Conservation (phyloP, 1,284 basidiomycete genomes). For the Spongiforma sp. region DNA sequence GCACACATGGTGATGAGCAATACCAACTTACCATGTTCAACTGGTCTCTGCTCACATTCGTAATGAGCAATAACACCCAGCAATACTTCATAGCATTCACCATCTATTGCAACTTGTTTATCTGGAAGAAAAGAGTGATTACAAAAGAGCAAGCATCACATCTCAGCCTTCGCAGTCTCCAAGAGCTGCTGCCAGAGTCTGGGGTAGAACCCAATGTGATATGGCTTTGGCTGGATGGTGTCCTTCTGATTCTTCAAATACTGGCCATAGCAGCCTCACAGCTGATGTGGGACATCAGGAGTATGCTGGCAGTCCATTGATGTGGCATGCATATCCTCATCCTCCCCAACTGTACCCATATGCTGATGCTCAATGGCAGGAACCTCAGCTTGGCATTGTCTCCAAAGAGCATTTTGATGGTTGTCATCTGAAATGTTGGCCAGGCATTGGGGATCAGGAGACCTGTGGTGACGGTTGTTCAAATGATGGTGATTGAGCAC, state of each 20-base stretch:
- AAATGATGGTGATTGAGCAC: not conserved
- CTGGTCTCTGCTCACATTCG: not conserved
- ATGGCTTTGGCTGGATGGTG: not conserved
- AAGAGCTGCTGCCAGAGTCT: not conserved
- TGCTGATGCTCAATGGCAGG: not conserved
- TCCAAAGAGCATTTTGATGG: not conserved
- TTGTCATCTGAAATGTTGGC: not conserved
- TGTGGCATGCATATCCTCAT: not conserved
- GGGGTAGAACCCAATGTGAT: constrained; percentile 2
- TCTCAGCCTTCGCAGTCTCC: not conserved
- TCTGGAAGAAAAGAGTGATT: not conserved
- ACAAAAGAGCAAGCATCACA: not conserved
- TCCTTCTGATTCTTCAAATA: constrained; percentile 3
- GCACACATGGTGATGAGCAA: not conserved
- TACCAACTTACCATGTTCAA: not conserved
- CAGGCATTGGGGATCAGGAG: not conserved
- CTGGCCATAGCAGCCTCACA: not conserved
- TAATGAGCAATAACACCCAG: not conserved
- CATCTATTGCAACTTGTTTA: not conserved
- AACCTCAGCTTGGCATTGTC: not conserved
- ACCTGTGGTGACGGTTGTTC: not conserved
- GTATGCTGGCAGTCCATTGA: not conserved
- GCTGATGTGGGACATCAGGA: not conserved
- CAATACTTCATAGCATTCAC: constrained; percentile 4
- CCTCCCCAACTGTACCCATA: not conserved